Evolutionary conservation across 139 green algal species (phyloP), one percentile per base, ranked within the genome.

Genomic region (Closterium sp.): DNA sequence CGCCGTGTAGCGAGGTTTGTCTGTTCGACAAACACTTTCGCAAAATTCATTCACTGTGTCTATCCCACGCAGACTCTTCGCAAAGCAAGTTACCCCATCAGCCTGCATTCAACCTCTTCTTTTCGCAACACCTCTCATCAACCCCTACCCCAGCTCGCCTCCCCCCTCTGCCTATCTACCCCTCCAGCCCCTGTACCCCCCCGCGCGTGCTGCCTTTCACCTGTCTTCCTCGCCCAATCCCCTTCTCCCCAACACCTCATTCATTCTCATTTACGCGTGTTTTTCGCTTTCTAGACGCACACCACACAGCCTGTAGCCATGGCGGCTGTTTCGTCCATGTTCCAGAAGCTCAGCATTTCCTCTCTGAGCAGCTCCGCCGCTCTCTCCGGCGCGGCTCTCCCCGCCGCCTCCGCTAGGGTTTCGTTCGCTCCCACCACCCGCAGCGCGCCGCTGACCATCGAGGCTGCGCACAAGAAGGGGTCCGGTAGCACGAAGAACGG

Each of bases 401-500:
- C 89, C 24, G 9, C 89, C n/a, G 84, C 30, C 38, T 34, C 31
- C 73, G 89, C 89, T 31, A 86, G 62, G 38, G 30, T 50, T 90
- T 91, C 62, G 62, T 79, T 79, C 62, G 62, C 19, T 79, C 62
- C 62, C 62, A 79, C 62, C 62, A 79, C 62, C 62, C 62, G 62
- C 62, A 79, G 62, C 62, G 62, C 62, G 85, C 85, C 85, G 85
- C 85, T 93, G 85, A 79, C 85, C 22, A 62, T 93, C 31, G 90
- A 93, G 30, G 85, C 85, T 21, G 97, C 97, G 29, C 97, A 98
- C 96, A 98, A 98, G 91, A 98, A 98, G 91, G 96, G 97, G 94
- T 95, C 96, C 19, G 98, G 98, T 30, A 98, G 96, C 62, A 99
- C 97, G 29, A 99, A 99, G 96, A 99, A 99, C 95, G 98, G 98